Evolutionary conservation across 2,329 filamentous ascomycete species (phyloP).

Genomic region (Reticulascus tulasneorum): DNA sequence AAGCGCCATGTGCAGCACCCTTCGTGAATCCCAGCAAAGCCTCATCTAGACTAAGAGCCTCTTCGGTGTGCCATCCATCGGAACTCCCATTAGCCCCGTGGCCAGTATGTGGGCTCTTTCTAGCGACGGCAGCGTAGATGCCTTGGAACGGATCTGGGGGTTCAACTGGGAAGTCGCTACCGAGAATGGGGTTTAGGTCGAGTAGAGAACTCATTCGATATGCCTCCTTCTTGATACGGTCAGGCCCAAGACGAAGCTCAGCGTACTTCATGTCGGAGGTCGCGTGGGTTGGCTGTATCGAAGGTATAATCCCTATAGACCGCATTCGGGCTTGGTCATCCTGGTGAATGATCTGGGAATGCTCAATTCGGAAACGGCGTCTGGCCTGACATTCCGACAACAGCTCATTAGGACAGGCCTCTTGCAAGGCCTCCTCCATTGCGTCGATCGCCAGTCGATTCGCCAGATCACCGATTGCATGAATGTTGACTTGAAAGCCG

Average conservation of each 20-base stretch:
- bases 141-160: constrained; percentile 64
- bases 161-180: constrained; percentile 70
- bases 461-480: constrained; percentile 68
- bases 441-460: constrained; percentile 63
- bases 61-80: constrained; percentile 55
- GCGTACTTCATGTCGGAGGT: constrained; percentile 70
- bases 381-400: constrained; percentile 48
- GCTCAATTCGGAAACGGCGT: constrained; percentile 64
- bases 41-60: constrained; percentile 55
- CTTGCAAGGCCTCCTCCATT: constrained; percentile 52
- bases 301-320: constrained; percentile 59
- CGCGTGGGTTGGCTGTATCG: constrained; percentile 68
- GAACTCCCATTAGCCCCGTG: constrained; percentile 41
- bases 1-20: constrained; percentile 23
- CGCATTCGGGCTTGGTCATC: constrained; percentile 58
- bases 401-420: constrained; percentile 42
- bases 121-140: constrained; percentile 63
- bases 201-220: constrained; percentile 65
- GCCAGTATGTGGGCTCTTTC: constrained; percentile 55
- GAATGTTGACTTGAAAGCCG: constrained; percentile 67
- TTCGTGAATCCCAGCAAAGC: constrained; percentile 39
- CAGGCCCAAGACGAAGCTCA: constrained; percentile 51
- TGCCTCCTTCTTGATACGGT: constrained; percentile 51
- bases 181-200: constrained; percentile 51
- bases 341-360: constrained; percentile 66